Evolutionary conservation across 1,284 basidiomycete species (phyloP).

Genomic region (Trichosporon faecale): DNA sequence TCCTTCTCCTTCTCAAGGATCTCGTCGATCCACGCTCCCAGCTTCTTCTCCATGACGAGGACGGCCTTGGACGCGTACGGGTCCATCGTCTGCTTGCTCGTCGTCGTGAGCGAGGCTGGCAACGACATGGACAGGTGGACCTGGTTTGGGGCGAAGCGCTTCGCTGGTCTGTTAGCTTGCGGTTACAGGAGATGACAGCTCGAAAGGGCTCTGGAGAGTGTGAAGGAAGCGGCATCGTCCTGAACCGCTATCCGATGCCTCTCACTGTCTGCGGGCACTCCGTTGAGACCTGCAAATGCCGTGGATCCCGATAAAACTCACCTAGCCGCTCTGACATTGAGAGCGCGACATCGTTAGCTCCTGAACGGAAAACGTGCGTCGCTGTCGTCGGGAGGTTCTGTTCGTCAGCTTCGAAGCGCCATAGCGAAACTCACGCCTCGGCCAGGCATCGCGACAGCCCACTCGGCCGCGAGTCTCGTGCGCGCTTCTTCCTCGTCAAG

Average conservation of each 20-base stretch:
- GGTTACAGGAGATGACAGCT: no score
- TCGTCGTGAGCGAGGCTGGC: slow-evolving; percentile 33
- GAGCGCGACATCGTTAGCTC: slow-evolving; percentile 63
- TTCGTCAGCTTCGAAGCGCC: neutral
- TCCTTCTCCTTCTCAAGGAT: slow-evolving; percentile 19
- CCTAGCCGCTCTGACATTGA: slow-evolving; percentile 75
- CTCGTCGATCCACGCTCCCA: slow-evolving; percentile 39
- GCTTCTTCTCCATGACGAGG: slow-evolving; percentile 48
- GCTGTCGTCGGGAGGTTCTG: slow-evolving; percentile 57
- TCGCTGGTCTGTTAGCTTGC: slow-evolving; percentile 28
- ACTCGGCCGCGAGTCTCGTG: slow-evolving; percentile 67
- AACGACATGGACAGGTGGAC: slow-evolving; percentile 48
- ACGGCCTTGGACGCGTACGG: slow-evolving; percentile 42
- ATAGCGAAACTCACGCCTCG: slow-evolving; percentile 50
- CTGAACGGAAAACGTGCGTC: slow-evolving; percentile 65
- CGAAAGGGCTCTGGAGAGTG: no score
- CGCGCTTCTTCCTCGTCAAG: slow-evolving; percentile 35
- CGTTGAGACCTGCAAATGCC: no score
- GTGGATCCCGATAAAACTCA: no score
- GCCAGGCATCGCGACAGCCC: slow-evolving; percentile 78
- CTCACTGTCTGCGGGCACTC: no score
- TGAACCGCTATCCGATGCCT: no score
- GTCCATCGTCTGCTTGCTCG: slow-evolving; percentile 37
- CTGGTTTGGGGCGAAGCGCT: slow-evolving; percentile 43
- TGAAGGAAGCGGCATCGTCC: no score